Conservation (phyloP, 495 filamentous ascomycete species). For the Xylaria cubensis region DNA sequence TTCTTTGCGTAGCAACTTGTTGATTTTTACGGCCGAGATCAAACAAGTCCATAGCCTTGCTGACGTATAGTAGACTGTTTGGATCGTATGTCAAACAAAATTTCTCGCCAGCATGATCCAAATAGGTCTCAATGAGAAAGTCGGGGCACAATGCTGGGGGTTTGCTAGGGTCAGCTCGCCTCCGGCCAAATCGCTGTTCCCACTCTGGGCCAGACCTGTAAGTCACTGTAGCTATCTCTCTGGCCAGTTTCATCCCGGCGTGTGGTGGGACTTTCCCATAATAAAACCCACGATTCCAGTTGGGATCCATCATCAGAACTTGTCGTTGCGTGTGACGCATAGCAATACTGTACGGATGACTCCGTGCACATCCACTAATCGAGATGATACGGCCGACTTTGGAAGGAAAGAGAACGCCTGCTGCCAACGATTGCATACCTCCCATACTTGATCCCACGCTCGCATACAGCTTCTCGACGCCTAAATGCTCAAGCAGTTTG, state of each 20-base stretch:
- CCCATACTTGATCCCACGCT: conserved; percentile 98
- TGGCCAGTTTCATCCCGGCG: conserved; percentile 94
- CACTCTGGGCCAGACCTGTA: conserved; percentile 97
- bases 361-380: conserved; percentile 92
- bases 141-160: conserved; percentile 94
- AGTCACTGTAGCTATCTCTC: conserved; percentile 96
- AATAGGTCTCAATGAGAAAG: conserved; percentile 97
- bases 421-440: conserved; percentile 94
- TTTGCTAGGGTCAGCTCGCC: conserved; percentile 82
- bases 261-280: conserved; percentile 90
- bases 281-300: conserved; percentile 98
- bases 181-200: conserved; percentile 92
- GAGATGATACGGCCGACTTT: conserved; percentile 82
- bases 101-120: conserved; percentile 98
- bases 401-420: conserved; percentile 84
- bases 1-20: conserved; percentile 46
- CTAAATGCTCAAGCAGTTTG: conserved; percentile 79
- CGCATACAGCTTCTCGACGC: conserved; percentile 82
- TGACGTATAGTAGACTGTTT: conserved; percentile 95
- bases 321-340: conserved; percentile 99
- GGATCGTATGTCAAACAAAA: conserved; percentile 98
- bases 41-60: conserved; percentile 99
- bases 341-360: conserved; percentile 97
- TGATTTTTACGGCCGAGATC: conserved; percentile 81
- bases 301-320: conserved; percentile 97